phyloP scores from a whole-genome alignment of 306 rosid species.

The Begonia loranthoides region DNA sequence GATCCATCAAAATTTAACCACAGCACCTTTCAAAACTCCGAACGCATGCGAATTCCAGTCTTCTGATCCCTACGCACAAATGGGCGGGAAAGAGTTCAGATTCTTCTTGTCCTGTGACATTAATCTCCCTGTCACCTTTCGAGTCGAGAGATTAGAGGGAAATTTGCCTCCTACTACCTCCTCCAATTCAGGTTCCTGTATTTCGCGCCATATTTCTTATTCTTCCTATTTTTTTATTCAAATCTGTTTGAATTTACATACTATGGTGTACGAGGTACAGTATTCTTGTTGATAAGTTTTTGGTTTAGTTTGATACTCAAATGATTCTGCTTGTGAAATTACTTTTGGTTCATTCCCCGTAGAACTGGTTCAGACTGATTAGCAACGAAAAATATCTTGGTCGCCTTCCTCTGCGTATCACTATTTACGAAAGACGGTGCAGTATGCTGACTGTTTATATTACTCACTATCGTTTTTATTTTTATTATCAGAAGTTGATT shows the following conservation, averaged over 20 bases:
- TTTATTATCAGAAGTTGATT: slow-evolving; percentile 32
- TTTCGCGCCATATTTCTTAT: background rate
- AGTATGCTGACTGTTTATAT: slow-evolving; percentile 1
- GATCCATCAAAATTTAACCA: background rate
- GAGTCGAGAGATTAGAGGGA: slow-evolving; percentile 74
- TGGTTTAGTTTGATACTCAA: too few species aligned
- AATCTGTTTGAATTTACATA: background rate
- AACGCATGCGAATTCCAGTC: background rate
- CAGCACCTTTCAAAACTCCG: background rate
- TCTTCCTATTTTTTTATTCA: background rate
- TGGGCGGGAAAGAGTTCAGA: slow-evolving; percentile 85
- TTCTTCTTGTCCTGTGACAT: slow-evolving; percentile 96
- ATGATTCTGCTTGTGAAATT: too few species aligned
- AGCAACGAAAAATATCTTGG: too few species aligned
- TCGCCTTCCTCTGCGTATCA: too few species aligned
- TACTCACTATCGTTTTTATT: slow-evolving; percentile 1
- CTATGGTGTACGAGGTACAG: background rate
- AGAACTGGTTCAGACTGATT: too few species aligned
- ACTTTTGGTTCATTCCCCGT: too few species aligned
- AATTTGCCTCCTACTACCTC: slow-evolving; percentile 37
- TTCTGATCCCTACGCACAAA: slow-evolving; percentile 9
- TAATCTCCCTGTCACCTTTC: slow-evolving; percentile 77
- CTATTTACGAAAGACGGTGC: background rate
- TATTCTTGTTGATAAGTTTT: background rate
- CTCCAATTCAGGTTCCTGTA: slow-evolving; percentile 31